Evolutionary conservation across 2,329 filamentous ascomycete genomes (phyloP), one percentile per base, ranked within the genome.

Genomic region (Aureobasidium sp.): DNA sequence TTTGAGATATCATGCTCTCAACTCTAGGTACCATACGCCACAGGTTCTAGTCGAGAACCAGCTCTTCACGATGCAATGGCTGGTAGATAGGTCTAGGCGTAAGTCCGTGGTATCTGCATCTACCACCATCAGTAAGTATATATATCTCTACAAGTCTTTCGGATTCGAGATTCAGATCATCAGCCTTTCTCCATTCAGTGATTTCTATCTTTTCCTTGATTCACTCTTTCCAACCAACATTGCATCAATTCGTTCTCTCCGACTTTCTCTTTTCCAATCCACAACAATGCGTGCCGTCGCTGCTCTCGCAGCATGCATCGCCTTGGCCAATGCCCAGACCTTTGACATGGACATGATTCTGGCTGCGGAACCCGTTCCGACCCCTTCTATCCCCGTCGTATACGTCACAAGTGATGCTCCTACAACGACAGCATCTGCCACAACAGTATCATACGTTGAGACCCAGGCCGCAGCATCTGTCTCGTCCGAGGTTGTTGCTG

Each of bases 321-420:
- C 55, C 41, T 45, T 58, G 22, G 55, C 55, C n/a, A 27, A 60
- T 25, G 62, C 66, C 27, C 64, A 65, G 20, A 56, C 63, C 25
- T 66, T 67, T 29, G 55, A 64, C 22, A 57, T 61, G 39, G 64
- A 64, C 51, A 36, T 66, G 31, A 62, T 64, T 17, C 17, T 62
- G 14, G 37, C 36, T 36, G 58, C 63, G 6, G 37, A 39, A 15
- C 36, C 51, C 20, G 34, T 44, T 9, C 53, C 57, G 2, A 61
- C 47, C 9, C 49, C 36, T 8, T 36, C 44, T 17, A 53, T 63
- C n/a, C 51, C 63, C 12, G 47, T 62, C 36, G 56, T 60, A 22
- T 48, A 61, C 25, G 44, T 51, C 15, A 62, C 53, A n/a, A 61
- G 48, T 5, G 52, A 60, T 22, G 44, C 12, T 27, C 36, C 57